Evolutionary conservation across 805 yeast species (phyloP).

Genomic region (Grigorovia jiainica): DNA sequence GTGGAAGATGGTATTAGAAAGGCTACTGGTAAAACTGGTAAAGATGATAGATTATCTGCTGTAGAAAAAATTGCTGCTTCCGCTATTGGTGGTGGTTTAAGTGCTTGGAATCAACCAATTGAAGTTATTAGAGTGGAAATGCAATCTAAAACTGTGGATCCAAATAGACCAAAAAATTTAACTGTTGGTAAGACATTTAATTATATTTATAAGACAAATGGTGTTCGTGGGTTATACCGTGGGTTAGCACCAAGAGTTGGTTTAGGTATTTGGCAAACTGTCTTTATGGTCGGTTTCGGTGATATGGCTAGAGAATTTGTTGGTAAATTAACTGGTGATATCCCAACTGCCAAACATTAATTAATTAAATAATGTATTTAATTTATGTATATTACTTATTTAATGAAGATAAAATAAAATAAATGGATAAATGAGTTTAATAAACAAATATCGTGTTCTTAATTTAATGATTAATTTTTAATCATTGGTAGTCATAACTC

Average conservation of each 20-base stretch:
- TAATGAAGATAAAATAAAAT: too few relatives aligned
- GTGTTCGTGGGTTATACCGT: conserved; percentile 83
- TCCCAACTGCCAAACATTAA: conserved; percentile 35
- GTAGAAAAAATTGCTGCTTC: conserved; percentile 77
- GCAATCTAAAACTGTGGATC: conserved; percentile 92
- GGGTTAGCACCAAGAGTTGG: conserved; percentile 98
- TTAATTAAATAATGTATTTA: not conserved
- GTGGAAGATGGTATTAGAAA: conserved; percentile 79
- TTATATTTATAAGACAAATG: conserved; percentile 76
- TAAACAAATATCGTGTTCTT: too few relatives aligned
- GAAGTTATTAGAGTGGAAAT: conserved; percentile 96
- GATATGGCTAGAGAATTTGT: conserved; percentile 78
- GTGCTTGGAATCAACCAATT: conserved; percentile 98
- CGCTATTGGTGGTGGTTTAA: conserved; percentile 91
- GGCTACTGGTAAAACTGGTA: conserved; percentile 45
- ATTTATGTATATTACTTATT: too few relatives aligned
- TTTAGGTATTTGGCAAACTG: conserved; percentile 95
- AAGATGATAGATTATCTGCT: conserved; percentile 55
- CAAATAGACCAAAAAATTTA: conserved; percentile 89
- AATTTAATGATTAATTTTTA: too few relatives aligned
- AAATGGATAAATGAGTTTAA: too few relatives aligned
- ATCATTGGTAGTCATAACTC: too few relatives aligned
- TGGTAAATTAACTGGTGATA: conserved; percentile 51
- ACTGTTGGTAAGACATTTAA: conserved; percentile 66
- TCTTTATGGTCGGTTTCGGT: conserved; percentile 97